Conservation (phyloP, 2,329 filamentous ascomycete species). For the Fusarium solani-melongenae region DNA sequence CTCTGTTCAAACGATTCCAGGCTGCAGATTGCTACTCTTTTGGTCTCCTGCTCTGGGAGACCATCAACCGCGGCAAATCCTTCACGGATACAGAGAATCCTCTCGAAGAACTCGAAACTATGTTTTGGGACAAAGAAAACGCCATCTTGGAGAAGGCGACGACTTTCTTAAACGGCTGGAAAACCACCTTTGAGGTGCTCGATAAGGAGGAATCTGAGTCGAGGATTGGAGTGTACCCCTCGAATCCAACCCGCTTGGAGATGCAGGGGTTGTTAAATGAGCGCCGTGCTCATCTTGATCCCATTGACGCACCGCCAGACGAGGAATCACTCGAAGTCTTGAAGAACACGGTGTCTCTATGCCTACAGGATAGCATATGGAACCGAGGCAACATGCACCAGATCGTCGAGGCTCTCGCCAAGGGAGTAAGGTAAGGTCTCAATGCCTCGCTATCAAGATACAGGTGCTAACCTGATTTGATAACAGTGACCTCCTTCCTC, state of each 20-base stretch:
- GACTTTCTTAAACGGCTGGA: not conserved
- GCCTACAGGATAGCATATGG: not conserved
- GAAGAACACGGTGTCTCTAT: not conserved
- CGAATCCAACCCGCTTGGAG: not conserved
- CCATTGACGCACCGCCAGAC: not conserved
- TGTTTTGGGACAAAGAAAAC: not conserved
- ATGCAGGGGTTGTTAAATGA: not conserved
- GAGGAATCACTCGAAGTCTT: not conserved
- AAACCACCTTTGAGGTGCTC: not conserved
- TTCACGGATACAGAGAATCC: not conserved
- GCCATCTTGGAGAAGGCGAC: not conserved
- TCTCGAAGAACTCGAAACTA: not conserved
- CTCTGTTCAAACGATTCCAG: not conserved
- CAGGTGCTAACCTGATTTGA: not conserved
- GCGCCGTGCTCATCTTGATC: not conserved
- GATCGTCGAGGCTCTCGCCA: not conserved
- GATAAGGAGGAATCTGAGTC: not conserved
- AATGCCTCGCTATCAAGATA: not conserved
- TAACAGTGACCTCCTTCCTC: not conserved
- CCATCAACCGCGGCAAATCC: not conserved
- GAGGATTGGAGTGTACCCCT: not conserved
- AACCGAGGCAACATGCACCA: constrained; percentile 1
- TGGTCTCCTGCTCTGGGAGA: constrained; percentile 9
- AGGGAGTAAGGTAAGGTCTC: not conserved
- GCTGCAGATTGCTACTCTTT: constrained; percentile 10